Evolutionary conservation across 2,329 filamentous ascomycete genomes (phyloP).

Genomic region (Venturia pyrina): DNA sequence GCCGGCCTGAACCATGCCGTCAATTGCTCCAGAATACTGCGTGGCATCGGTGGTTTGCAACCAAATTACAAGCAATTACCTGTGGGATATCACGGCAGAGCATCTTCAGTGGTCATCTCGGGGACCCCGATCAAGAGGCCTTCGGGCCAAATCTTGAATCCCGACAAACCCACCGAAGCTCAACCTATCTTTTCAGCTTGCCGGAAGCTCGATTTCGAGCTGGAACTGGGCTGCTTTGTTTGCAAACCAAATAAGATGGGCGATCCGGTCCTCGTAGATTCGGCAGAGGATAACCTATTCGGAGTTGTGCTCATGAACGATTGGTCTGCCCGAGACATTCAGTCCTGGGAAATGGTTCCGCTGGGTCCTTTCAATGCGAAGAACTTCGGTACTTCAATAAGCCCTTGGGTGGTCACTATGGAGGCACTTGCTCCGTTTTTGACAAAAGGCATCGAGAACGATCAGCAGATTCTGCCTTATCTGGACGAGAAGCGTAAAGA

Average conservation of each 20-base stretch:
- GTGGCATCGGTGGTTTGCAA: constrained; percentile 61
- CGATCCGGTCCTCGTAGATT: constrained; percentile 48
- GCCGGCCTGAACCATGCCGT: constrained; percentile 70
- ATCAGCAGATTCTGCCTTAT: constrained; percentile 49
- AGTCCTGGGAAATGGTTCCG: constrained; percentile 76
- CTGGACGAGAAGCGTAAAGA: constrained; percentile 51
- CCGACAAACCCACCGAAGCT: constrained; percentile 51
- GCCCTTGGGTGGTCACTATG: constrained; percentile 66
- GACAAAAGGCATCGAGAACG: constrained; percentile 43
- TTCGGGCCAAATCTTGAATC: constrained; percentile 57
- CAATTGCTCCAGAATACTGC: constrained; percentile 62
- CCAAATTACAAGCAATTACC: constrained; percentile 76
- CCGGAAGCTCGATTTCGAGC: constrained; percentile 64
- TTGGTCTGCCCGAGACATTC: constrained; percentile 56
- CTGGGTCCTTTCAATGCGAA: constrained; percentile 75
- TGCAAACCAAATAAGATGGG: constrained; percentile 56
- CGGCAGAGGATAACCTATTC: constrained; percentile 64
- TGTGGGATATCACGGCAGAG: constrained; percentile 71
- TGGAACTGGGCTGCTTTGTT: constrained; percentile 70
- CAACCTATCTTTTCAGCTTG: constrained; percentile 53
- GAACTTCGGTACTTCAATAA: constrained; percentile 73
- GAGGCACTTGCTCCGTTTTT: constrained; percentile 66
- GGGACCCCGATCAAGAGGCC: constrained; percentile 65
- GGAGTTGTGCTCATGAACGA: constrained; percentile 78
- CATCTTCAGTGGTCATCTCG: constrained; percentile 65